Evolutionary conservation across 163 green algal genomes (phyloP).

Genomic region (Prototheca stagnorum): DNA sequence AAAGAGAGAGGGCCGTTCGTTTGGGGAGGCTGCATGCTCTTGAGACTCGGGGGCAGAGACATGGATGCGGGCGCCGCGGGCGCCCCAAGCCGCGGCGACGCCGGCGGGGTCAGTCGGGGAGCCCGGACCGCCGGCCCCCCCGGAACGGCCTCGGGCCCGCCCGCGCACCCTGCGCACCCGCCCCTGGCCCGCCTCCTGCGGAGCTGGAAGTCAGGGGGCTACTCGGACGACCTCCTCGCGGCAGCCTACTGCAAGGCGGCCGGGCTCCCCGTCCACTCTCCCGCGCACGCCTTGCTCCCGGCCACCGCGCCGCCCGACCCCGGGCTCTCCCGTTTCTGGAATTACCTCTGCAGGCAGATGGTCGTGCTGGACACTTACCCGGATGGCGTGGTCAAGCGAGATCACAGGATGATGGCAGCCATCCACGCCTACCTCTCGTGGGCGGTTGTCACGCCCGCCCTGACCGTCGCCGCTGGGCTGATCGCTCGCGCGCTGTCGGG

Average conservation of each 20-base stretch:
- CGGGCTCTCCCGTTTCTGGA: slow-evolving; percentile 29
- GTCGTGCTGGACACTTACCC: slow-evolving; percentile 81
- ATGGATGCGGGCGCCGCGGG: too few relatives aligned
- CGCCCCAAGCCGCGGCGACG: too few relatives aligned
- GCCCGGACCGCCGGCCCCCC: too few relatives aligned
- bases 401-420: slow-evolving; percentile 57
- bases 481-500: not conserved
- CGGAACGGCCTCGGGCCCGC: too few relatives aligned
- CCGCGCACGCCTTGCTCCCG: slow-evolving; percentile 53
- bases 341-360: slow-evolving; percentile 83
- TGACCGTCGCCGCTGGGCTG: not conserved
- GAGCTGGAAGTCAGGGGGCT: slow-evolving; percentile 65
- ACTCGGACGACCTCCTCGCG: slow-evolving; percentile 83
- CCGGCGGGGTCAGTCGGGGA: slow-evolving; percentile 14
- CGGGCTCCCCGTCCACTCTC: slow-evolving; percentile 41
- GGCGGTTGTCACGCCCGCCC: slow-evolving; percentile 30
- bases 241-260: slow-evolving; percentile 42
- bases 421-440: slow-evolving; percentile 49
- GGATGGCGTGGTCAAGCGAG: slow-evolving; percentile 33
- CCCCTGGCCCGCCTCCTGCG: too few relatives aligned
- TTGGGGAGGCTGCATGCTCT: slow-evolving; percentile 71
- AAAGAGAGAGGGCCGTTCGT: slow-evolving; percentile 46
- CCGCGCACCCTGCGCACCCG: not conserved
- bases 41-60: too few relatives aligned
- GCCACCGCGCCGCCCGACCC: slow-evolving; percentile 18